Conservation (phyloP, 225 moss, liverwort and hornwort genomes). For the Bryum argenteum region DNA sequence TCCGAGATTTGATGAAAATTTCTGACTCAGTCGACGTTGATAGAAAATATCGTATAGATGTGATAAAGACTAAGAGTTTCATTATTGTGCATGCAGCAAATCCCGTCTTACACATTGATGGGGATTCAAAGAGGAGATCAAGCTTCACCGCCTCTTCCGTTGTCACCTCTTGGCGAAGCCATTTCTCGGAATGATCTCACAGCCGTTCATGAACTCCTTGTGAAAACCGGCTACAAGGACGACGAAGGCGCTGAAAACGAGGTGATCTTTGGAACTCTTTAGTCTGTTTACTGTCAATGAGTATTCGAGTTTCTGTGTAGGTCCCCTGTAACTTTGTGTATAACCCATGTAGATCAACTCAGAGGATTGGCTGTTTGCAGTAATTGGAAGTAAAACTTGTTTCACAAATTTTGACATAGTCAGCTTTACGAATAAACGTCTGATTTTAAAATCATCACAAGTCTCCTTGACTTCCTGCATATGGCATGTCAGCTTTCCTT, state of each 20-base stretch:
- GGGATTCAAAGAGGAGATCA: constrained; percentile 83
- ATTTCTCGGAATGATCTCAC: constrained; percentile 91
- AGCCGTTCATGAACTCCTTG: constrained; percentile 87
- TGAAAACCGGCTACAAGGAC: constrained; percentile 90
- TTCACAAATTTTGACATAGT: no score
- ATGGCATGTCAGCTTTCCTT: constrained; percentile 78
- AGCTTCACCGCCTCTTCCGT: constrained; percentile 62
- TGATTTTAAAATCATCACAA: no score
- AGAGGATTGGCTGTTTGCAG: no score
- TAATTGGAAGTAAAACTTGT: no score
- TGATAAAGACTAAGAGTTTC: background rate
- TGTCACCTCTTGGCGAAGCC: constrained; percentile 88
- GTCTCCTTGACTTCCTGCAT: background rate
- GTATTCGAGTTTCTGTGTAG: background rate
- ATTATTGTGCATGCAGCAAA: constrained; percentile 78
- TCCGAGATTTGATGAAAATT: no score
- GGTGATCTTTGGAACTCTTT: constrained; percentile 38
- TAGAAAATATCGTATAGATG: no score
- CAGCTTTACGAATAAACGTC: no score
- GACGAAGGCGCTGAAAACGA: constrained; percentile 96
- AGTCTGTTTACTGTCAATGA: background rate
- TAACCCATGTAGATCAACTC: no score
- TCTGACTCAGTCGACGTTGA: no score
- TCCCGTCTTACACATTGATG: constrained; percentile 88
- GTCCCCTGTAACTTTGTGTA: no score